Evolutionary conservation across 768 basidiomycete genomes (phyloP).

Genomic region (Boletus eberwhitei): DNA sequence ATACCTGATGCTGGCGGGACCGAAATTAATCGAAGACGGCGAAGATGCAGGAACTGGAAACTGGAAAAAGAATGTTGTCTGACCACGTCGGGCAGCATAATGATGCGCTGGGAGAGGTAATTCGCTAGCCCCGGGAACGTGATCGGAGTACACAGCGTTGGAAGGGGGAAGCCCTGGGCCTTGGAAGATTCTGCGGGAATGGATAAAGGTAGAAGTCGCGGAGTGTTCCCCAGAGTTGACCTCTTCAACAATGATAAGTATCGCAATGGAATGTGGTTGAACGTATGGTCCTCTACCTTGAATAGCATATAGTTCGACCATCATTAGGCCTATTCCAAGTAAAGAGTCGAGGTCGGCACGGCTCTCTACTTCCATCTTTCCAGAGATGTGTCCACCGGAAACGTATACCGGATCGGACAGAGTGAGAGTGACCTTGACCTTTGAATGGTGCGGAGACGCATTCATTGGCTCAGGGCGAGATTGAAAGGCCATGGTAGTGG

Average conservation of each 20-base stretch:
- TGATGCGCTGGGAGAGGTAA: conserved; percentile 62
- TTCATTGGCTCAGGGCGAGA: conserved; percentile 69
- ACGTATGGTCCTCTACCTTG: conserved; percentile 46
- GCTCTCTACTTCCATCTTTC: conserved; percentile 80
- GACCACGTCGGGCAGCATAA: conserved; percentile 70
- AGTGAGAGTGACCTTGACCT: conserved; percentile 65
- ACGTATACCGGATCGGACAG: conserved; percentile 60
- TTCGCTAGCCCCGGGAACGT: conserved; percentile 48
- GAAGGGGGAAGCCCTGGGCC: conserved; percentile 80
- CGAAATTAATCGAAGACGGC: conserved; percentile 71
- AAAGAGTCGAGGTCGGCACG: conserved; percentile 59
- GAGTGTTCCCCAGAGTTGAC: conserved; percentile 75
- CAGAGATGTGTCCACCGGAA: conserved; percentile 63
- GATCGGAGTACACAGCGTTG: conserved; percentile 69
- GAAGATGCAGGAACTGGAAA: conserved; percentile 65
- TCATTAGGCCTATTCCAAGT: conserved; percentile 70
- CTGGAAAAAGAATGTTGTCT: conserved; percentile 78
- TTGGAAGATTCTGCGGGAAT: conserved; percentile 70
- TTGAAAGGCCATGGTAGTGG: conserved; percentile 28
- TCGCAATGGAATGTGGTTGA: neutral
- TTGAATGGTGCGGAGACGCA: conserved; percentile 72
- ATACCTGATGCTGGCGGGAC: conserved; percentile 65
- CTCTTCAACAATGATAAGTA: conserved; percentile 42
- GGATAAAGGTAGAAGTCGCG: conserved; percentile 74
- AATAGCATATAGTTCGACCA: conserved; percentile 72